phyloP scores from a whole-genome alignment of 2,329 filamentous ascomycete genomes.

The Aspergillus nomiae region DNA sequence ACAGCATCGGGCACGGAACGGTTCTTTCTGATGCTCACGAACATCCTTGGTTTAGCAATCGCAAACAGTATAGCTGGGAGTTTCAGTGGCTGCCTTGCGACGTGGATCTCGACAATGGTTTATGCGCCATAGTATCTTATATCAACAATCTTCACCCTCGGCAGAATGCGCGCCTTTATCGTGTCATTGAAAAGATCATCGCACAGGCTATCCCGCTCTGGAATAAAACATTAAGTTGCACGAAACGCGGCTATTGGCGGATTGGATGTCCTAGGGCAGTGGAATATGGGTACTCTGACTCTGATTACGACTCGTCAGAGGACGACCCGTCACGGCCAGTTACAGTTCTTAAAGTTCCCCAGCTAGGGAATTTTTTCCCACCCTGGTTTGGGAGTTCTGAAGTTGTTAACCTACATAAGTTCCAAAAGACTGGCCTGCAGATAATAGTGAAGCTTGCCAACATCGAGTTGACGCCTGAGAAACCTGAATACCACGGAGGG shows the following conservation, averaged over 20 bases:
- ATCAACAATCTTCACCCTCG: constrained; percentile 49
- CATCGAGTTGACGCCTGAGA: constrained; percentile 62
- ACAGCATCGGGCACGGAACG: constrained; percentile 17
- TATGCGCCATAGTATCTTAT: constrained; percentile 39
- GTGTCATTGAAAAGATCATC: constrained; percentile 41
- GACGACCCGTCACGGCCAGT: constrained; percentile 9
- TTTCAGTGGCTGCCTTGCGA: constrained; percentile 54
- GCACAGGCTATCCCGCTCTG: constrained; percentile 48
- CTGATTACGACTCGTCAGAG: constrained; percentile 7
- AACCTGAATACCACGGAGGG: constrained; percentile 54
- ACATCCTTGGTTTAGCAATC: no score
- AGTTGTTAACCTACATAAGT: constrained; percentile 20
- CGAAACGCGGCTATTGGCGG: not conserved
- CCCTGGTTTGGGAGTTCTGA: not conserved
- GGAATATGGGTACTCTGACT: constrained; percentile 7
- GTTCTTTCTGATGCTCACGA: not conserved
- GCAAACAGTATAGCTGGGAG: constrained; percentile 23
- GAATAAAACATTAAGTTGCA: constrained; percentile 37
- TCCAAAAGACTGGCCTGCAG: not conserved
- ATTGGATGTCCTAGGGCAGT: constrained; percentile 11
- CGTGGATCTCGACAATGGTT: constrained; percentile 21
- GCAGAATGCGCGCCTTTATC: constrained; percentile 36
- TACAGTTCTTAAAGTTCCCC: constrained; percentile 14
- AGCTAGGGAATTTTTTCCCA: constrained; percentile 11
- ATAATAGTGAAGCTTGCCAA: constrained; percentile 64